Conservation (phyloP, 306 rosid species). For the Glycine latifolia region DNA sequence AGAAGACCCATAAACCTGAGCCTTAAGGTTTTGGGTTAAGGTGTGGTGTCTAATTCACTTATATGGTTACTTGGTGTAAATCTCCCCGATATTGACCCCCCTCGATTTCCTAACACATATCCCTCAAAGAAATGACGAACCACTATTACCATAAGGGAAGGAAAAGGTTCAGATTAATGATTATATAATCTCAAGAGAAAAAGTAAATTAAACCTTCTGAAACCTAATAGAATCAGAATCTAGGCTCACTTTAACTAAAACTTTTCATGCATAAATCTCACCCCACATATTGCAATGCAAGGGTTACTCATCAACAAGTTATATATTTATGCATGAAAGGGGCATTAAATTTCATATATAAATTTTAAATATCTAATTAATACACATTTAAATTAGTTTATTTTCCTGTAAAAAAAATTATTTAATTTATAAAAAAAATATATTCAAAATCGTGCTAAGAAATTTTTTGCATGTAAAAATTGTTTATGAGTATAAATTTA, state of each 20-base stretch:
- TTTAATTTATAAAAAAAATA: background rate
- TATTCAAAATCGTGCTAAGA: background rate
- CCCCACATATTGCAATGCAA: background rate
- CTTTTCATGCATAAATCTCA: constrained; percentile 36
- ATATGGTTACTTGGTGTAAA: too few relatives aligned
- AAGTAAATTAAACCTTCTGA: constrained; percentile 2
- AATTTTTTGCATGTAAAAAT: background rate
- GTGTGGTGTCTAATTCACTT: too few relatives aligned
- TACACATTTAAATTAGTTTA: background rate
- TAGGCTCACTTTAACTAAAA: constrained; percentile 41
- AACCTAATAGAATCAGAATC: constrained; percentile 51
- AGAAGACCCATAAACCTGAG: too few relatives aligned
- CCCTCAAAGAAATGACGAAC: constrained; percentile 57
- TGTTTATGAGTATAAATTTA: background rate
- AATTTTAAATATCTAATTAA: background rate
- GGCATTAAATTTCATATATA: background rate
- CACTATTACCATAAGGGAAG: constrained; percentile 26
- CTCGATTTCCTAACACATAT: too few relatives aligned
- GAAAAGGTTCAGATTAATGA: constrained; percentile 42
- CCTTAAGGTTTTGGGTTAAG: too few relatives aligned
- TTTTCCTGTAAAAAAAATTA: background rate
- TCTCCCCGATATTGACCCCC: too few relatives aligned
- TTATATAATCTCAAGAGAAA: constrained; percentile 5
- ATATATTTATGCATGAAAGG: background rate
- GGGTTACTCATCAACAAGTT: background rate